Base-by-base conservation (phyloP, 805 yeast species). In the Clavispora santaluciae region DNA sequence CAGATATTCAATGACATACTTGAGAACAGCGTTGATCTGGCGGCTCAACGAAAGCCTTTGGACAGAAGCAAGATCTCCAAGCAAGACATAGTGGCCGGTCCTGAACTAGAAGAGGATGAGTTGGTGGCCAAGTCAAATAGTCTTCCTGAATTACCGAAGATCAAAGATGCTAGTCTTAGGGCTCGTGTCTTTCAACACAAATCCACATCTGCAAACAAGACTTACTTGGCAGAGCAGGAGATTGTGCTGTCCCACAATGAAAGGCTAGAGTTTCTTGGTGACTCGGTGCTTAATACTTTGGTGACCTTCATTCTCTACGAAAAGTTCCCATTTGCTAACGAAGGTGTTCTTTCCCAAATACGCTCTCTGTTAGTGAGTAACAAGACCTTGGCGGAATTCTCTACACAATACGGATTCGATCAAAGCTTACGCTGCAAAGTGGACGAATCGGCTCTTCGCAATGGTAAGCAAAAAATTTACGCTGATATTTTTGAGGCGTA, bases 401-500 rank as follows among this genome's bases (percentile, higher is more conserved):
- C 96, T 0, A 63, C 72, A 21, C 55, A 72, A 7, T 91, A 91
- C 61, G 82, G 80, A 0, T 75, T 89, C 43, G 82, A 79, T 48
- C 70, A 76, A 43, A 66, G 67, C 40, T 62, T 87, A 46, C 70
- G 73, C 42, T 68, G 73, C 39, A 72, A 74, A 49, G 68, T 73
- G 24, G 78, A 76, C 42, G 76, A 67, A 23, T 58, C 60, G 4
- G 53, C 68, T 11, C 68, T 73, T 39, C 58, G 63, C 22, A 64
- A 67, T 24, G 86, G 86, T 7, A 78, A 73, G 43, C 75, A 75
- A 48, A 93, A 93, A 56, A 67, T 85, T 4, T 75, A 75, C 54
- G 96, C 98, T 0, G 99, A 91, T 68, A 79, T 85, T 0, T 86
- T 91, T 57, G 99, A 93, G 63, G 96, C 98, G 0, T 91, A 91